Evolutionary conservation across 1,284 basidiomycete genomes (phyloP), one percentile per base, ranked within the genome.

Genomic region (Ceratobasidium sp.): DNA sequence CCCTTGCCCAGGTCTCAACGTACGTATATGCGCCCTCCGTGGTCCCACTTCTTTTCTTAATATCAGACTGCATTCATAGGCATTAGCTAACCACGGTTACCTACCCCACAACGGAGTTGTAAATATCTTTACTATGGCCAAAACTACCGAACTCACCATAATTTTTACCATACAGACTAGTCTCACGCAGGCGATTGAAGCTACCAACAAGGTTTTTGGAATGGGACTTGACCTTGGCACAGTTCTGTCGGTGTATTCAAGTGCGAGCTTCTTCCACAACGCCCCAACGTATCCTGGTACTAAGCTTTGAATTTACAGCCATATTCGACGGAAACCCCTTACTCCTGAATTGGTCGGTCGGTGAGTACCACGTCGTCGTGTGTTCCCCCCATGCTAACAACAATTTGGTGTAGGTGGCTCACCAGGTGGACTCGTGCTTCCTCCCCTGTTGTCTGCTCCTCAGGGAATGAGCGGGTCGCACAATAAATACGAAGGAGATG

Each of bases 401-500:
- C 3, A 36, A 22, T 4, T 9, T 71, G 29, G n/a, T 19, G 3
- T 22, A 59, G 54, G 66, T 57, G 66, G 66, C 14, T 54, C 66
- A 2, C 36, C 36, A 9, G 22, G 51, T 1, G 51, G 65, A 41
- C 65, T 54, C 11, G 50, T 36, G 29, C 33, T 54, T 7, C 65
- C 65, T 11, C 48, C 65, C 36, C 19, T 67, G 6, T 15, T 54
- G 2, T 53, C 65, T 1, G 47, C 50, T 47, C 66, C 66, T n/a
- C 66, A 54, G 31, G 66, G 66, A 11, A 27, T 71, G 45, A 71
- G 66, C 24, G 66, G 53, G 11, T 57, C 66, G 2, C 54, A 71
- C 41, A 71, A 71, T 27, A 44, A 59, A n/a, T 47, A 57, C 14
- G 66, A 71, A 24, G 66, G 66, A 19, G 66, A 71, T 48, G 66